Evolutionary conservation across 257 asterid genomes (phyloP), one percentile per base, ranked within the genome.

Genomic region (Jacaranda mimosifolia): DNA sequence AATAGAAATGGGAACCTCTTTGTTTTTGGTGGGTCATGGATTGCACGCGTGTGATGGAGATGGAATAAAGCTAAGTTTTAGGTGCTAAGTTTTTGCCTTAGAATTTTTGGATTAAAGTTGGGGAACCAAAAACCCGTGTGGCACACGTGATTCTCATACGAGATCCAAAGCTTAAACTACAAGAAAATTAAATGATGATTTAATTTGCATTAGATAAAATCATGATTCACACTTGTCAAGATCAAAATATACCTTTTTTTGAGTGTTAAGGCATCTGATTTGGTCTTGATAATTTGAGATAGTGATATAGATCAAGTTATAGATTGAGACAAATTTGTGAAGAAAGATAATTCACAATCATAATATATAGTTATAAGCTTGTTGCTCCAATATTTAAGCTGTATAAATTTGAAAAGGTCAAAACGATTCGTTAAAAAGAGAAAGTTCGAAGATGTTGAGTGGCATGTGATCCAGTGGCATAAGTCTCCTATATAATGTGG

Each of bases 61-160:
- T 32, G 77, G 82, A 76, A 81, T 83, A 84, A 80, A 82, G 83
- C 73, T 51, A 51, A 57, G 46, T 58, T 58, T 42, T 62, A 18
- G 45, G 17, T 72, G 77, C 60, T 73, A 45, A 57, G n/a, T 12
- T n/a, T 38, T 59, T 1, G 56, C 40, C 17, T 73, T 36, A 14
- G 46, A 45, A n/a, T 40, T 60, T 42, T 11, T 5, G 35, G 15
- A 17, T 21, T 19, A 48, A 60, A 60, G 71, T 62, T 14, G 63
- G 17, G 32, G 66, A 21, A 59, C 17, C 53, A 6, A 40, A 36
- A 48, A 38, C 68, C 82, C 84, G 80, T 82, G 84, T 45, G 73
- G 53, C 38, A 21, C 84, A 81, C 81, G 77, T 71, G 58, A 65
- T 76, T 58, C 74, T 76, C 26, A 9, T 40, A 67, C 7, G 17